Conservation (phyloP, 2,329 filamentous ascomycete genomes). For the Venturia carpophila region DNA sequence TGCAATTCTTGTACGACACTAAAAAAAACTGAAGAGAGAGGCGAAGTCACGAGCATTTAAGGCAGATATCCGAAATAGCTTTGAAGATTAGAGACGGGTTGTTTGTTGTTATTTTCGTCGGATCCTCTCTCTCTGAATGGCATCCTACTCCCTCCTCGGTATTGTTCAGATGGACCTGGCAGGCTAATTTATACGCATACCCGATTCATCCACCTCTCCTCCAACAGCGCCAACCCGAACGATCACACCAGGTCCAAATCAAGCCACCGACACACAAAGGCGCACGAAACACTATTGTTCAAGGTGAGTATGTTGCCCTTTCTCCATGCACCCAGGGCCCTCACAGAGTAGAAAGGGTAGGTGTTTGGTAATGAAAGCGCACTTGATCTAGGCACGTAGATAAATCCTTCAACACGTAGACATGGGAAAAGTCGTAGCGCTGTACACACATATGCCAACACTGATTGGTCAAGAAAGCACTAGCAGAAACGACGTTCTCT, state of each 20-base stretch:
- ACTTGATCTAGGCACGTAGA: constrained; percentile 55
- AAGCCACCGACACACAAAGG: background rate
- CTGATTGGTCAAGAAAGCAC: background rate
- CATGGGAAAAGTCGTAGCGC: constrained; percentile 51
- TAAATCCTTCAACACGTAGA: constrained; percentile 59
- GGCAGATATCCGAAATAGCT: too few species aligned
- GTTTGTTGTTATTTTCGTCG: too few species aligned
- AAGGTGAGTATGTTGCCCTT: constrained; percentile 43
- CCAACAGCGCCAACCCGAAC: background rate
- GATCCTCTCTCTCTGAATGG: too few species aligned
- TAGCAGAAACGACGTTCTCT: background rate
- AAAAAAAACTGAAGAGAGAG: too few species aligned
- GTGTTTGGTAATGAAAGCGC: constrained; percentile 60
- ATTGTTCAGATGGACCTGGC: too few species aligned
- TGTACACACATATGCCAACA: constrained; percentile 64
- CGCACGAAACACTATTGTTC: background rate
- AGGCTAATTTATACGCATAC: too few species aligned
- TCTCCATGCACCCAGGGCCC: constrained; percentile 56
- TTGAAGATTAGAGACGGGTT: too few species aligned
- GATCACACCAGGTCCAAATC: background rate
- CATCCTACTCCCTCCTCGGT: too few species aligned
- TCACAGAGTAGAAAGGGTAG: constrained; percentile 42
- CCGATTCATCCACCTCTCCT: too few species aligned
- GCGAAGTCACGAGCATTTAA: too few species aligned
- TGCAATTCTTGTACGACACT: too few species aligned